phyloP scores from a whole-genome alignment of 179 eudicot genomes.

The Carnegiea gigantea region DNA sequence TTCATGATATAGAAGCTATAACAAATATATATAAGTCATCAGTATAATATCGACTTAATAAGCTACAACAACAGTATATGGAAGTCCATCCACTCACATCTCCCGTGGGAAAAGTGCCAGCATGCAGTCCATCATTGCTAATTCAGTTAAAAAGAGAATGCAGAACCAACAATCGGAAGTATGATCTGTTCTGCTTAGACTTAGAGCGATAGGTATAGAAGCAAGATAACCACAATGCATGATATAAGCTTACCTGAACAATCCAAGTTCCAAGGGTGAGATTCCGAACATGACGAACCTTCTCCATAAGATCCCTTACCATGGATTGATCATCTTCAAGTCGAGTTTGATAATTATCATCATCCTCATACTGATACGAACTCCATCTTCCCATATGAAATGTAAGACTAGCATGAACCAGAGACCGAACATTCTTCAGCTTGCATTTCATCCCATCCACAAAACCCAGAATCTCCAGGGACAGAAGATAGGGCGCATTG shows the following conservation, averaged over 20 bases:
- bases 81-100: not conserved
- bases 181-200: not conserved
- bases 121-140: not conserved
- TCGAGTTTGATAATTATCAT: not conserved
- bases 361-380: not conserved
- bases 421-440: conserved; percentile 12
- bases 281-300: conserved; percentile 9
- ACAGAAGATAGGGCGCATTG: conserved; percentile 11
- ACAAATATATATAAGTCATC: not conserved
- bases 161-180: not conserved
- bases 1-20: not conserved
- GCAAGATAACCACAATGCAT: not conserved
- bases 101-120: not conserved
- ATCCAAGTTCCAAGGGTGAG: conserved; percentile 15
- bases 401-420: conserved; percentile 15
- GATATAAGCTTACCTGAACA: conserved; percentile 12
- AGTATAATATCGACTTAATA: not conserved
- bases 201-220: not conserved
- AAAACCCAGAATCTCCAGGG: conserved; percentile 10
- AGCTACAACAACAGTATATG: no score
- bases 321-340: not conserved
- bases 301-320: conserved; percentile 10
- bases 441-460: not conserved
- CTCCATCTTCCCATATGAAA: not conserved
- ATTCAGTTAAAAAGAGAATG: not conserved